phyloP scores from a whole-genome alignment of 208 protist genomes.

The Trypanosoma rangeli region DNA sequence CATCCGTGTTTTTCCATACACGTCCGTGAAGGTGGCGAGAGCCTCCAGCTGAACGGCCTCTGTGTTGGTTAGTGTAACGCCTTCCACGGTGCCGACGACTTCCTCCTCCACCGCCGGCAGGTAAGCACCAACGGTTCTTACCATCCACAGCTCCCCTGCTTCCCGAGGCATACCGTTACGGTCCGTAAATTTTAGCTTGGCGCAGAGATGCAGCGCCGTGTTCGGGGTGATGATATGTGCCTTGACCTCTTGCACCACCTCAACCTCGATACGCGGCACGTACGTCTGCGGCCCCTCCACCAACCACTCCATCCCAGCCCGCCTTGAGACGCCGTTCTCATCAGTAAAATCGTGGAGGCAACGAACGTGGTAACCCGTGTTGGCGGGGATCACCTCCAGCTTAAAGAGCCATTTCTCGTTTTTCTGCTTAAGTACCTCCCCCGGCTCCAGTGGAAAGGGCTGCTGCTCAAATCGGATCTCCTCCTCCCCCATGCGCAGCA shows the following conservation, averaged over 20 bases:
- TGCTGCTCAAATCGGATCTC: conserved; percentile 90
- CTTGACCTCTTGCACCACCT: conserved; percentile 65
- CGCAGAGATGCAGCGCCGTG: conserved; percentile 83
- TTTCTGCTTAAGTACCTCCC: conserved; percentile 57
- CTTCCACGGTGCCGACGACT: conserved; percentile 65
- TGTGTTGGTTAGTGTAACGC: conserved; percentile 73
- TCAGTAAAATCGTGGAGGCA: conserved; percentile 76
- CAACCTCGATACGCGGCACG: conserved; percentile 84
- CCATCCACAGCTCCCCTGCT: conserved; percentile 91
- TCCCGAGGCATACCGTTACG: conserved; percentile 48
- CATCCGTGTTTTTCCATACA: conserved; percentile 69
- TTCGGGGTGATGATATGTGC: conserved; percentile 81
- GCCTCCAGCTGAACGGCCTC: conserved; percentile 86
- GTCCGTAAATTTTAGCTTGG: conserved; percentile 77
- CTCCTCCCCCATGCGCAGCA: conserved; percentile 87
- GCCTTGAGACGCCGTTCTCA: conserved; percentile 20
- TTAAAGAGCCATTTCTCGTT: conserved; percentile 50
- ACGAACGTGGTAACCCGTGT: conserved; percentile 83
- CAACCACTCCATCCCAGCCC: conserved; percentile 92
- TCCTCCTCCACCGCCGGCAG: conserved; percentile 88
- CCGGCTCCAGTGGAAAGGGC: conserved; percentile 94
- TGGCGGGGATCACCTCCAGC: conserved; percentile 71
- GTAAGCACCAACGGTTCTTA: conserved; percentile 80
- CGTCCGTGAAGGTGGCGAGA: conserved; percentile 73
- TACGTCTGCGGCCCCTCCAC: conserved; percentile 91